Evolutionary conservation across 202 grass and related monocot genomes (phyloP), one percentile per base, ranked within the genome.

Genomic region (Digitaria exilis): DNA sequence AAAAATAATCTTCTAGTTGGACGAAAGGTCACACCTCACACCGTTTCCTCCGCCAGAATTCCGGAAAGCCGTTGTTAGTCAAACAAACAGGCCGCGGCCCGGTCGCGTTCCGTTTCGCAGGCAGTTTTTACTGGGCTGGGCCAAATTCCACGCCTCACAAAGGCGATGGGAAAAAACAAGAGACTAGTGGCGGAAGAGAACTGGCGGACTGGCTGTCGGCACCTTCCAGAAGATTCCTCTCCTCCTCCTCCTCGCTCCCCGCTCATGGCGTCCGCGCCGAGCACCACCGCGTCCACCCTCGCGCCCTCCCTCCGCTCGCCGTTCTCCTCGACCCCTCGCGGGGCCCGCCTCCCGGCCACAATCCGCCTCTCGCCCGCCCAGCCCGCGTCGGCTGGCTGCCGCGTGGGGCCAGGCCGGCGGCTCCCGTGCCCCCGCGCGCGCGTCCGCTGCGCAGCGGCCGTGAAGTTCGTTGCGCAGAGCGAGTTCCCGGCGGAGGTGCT

Each of bases 401-500:
- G 69, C 69, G n/a, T 28, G 41, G 82, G 74, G 32, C 58, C 51
- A 5, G 64, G 41, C 68, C 59, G 39, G 51, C 59, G 39, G 51
- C 42, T 61, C 55, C 1, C 57, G 28, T 9, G 65, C 65, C 63
- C 51, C 22, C 57, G 84, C 72, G 66, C 76, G 35, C 37, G 82
- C 63, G 62, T 90, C 7, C 78, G 91, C 63, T 98, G 96, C 74
- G 73, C 65, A 59, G 96, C 89, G 44, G 87, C 84, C 37, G 85
- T 80, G 22, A 88, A 59, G 73, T 71, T 77, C 51, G 76, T 98
- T 66, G 87, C 32, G 30, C 78, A 96, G 74, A 82, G 81, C 55
- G 91, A 98, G 65, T 99, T 98, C 82, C 46, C 82, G 25, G 75
- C 80, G 29, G 93, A 90, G 87, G 96, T 99, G 12, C 51, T 99